Evolutionary conservation across 1,284 basidiomycete species (phyloP).

Genomic region (Tetrapyrgos nigripes): DNA sequence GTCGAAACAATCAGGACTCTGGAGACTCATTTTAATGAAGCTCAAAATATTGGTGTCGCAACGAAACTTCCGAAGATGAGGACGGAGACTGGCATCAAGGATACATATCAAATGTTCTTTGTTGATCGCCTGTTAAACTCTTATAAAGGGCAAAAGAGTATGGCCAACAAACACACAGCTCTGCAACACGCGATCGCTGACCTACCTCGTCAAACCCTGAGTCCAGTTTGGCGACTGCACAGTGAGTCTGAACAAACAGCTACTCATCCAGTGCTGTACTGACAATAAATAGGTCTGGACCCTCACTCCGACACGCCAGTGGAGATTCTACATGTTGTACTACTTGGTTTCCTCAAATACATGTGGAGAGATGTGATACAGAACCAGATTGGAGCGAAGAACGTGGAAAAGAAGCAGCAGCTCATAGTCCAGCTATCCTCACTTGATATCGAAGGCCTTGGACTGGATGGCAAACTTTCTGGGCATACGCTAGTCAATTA

Average conservation of each 20-base stretch:
- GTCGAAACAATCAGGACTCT: slow-evolving; percentile 25
- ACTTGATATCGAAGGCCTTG: slow-evolving; percentile 1
- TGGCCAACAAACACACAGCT: slow-evolving; percentile 18
- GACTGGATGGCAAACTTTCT: background rate
- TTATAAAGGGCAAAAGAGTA: slow-evolving; percentile 20
- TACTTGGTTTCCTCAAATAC: slow-evolving; percentile 46
- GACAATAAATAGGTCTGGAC: slow-evolving; percentile 30
- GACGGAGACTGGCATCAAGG: slow-evolving; percentile 35
- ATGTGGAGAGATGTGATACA: slow-evolving; percentile 41
- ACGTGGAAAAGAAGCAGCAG: slow-evolving; percentile 14
- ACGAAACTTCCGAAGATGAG: slow-evolving; percentile 21
- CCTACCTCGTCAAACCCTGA: slow-evolving; percentile 26
- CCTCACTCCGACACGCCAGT: slow-evolving; percentile 43
- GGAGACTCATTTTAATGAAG: slow-evolving; percentile 21
- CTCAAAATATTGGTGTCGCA: slow-evolving; percentile 17
- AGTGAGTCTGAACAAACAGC: background rate
- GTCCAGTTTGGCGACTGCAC: slow-evolving; percentile 30
- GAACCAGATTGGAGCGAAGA: slow-evolving; percentile 26
- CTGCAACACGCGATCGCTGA: slow-evolving; percentile 13
- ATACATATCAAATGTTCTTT: slow-evolving; percentile 31
- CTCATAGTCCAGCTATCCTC: background rate
- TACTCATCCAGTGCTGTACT: background rate
- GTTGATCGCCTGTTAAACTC: slow-evolving; percentile 26
- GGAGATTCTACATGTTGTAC: slow-evolving; percentile 42
- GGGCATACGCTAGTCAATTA: slow-evolving; percentile 1